These are phyloP conservation scores for Sporisorium sorghi DNA, from an alignment of 1,284 basidiomycete species.

Conservation along the genomic window DNA sequence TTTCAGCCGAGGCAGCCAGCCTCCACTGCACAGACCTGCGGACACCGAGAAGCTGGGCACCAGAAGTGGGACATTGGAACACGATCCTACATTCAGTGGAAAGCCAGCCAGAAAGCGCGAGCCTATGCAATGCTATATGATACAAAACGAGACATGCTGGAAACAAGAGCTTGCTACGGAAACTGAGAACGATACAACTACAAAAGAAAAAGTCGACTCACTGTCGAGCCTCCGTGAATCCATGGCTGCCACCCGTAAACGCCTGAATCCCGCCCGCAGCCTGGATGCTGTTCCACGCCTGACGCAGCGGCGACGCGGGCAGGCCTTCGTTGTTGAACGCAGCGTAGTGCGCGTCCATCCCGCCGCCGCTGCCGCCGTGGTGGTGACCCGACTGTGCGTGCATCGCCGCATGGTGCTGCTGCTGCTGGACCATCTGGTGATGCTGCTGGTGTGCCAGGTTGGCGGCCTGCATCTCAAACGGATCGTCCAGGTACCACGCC, in stretches of 20 bases:
- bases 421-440: conserved; percentile 34
- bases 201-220: conserved; percentile 9
- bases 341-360: conserved; percentile 16
- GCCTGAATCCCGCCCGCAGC: conserved; percentile 49
- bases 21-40: too few relatives aligned
- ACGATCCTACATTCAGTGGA: too few relatives aligned
- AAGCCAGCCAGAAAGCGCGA: too few relatives aligned
- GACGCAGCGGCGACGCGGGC: conserved; percentile 33
- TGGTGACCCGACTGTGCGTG: conserved; percentile 23
- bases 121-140: too few relatives aligned
- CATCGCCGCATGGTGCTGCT: too few relatives aligned
- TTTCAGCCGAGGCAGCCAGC: too few relatives aligned
- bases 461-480: conserved; percentile 47
- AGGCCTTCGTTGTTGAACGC: conserved; percentile 21
- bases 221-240: conserved; percentile 29
- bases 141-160: neutral
- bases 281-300: conserved; percentile 53
- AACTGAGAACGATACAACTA: neutral
- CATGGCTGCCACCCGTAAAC: conserved; percentile 32
- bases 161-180: too few relatives aligned
- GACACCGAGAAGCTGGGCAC: too few relatives aligned
- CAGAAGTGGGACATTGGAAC: too few relatives aligned
- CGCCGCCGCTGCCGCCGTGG: too few relatives aligned
- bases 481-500: conserved; percentile 47
- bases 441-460: conserved; percentile 40